Percentiles rank a stretch among this genome's conserved stretches.
Conservation (phyloP, 2,329 filamentous ascomycete species). For the Elsinoe batatas region DNA sequence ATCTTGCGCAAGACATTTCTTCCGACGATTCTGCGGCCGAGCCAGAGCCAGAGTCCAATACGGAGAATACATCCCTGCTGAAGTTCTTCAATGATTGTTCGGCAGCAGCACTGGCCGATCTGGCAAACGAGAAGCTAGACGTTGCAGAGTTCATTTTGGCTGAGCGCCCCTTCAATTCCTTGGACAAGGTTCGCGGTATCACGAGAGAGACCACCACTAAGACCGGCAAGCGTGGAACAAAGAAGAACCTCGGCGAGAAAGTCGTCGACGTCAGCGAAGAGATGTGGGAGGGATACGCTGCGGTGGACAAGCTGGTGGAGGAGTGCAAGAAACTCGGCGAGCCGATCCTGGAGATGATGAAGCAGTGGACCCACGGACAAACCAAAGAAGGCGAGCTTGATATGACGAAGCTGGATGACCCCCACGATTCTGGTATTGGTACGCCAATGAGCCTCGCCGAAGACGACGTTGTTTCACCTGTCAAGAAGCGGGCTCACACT, state of each 20-base stretch:
- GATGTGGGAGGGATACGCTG: conserved; percentile 70
- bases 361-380: conserved; percentile 55
- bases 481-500: conserved; percentile 38
- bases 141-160: conserved; percentile 60
- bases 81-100: conserved; percentile 76
- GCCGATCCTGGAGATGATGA: conserved; percentile 54
- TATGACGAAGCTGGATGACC: conserved; percentile 44
- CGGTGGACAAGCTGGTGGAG: conserved; percentile 71
- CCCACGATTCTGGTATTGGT: conserved; percentile 57
- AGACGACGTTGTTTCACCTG: conserved; percentile 28
- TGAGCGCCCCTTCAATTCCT: conserved; percentile 60
- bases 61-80: conserved; percentile 45
- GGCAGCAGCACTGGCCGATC: conserved; percentile 65
- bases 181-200: conserved; percentile 59
- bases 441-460: conserved; percentile 43
- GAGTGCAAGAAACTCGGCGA: conserved; percentile 65
- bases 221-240: conserved; percentile 41
- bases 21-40: not conserved
- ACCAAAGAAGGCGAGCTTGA: conserved; percentile 53
- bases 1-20: conserved; percentile 15
- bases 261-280: conserved; percentile 57
- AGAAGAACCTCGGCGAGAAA: conserved; percentile 51
- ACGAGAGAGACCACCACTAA: conserved; percentile 42
- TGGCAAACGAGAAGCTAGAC: conserved; percentile 64
- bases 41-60: not conserved